Conservation (phyloP, 1,284 basidiomycete genomes). For the Ceratobasidium sp. region DNA sequence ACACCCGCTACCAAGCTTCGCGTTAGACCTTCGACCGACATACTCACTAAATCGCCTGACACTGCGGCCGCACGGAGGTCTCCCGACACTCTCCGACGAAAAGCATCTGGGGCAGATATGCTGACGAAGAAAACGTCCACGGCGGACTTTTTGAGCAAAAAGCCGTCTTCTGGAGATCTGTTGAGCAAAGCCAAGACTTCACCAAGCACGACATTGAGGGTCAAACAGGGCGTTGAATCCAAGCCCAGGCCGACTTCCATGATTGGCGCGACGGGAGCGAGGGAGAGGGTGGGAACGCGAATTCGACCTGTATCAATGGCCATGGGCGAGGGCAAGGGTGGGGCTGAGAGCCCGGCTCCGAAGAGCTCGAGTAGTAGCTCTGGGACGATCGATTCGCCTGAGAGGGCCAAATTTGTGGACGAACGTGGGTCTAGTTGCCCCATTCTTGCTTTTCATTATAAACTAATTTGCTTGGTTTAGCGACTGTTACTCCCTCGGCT, state of each 20-base stretch:
- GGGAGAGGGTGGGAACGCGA: constrained; percentile 3
- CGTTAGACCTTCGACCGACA: neutral
- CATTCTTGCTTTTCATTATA: neutral
- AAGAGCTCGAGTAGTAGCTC: neutral
- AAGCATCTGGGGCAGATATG: neutral
- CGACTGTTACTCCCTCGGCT: constrained; percentile 5
- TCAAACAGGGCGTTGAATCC: constrained; percentile 16
- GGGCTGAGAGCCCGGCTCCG: neutral
- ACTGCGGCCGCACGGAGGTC: neutral
- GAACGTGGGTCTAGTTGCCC: neutral
- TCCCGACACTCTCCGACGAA: constrained; percentile 12
- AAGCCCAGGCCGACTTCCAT: constrained; percentile 26
- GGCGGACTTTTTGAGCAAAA: constrained; percentile 3
- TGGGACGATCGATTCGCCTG: neutral
- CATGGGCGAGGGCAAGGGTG: neutral
- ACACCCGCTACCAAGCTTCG: constrained; percentile 3
- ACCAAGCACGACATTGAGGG: constrained; percentile 1
- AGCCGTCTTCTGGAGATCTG: constrained; percentile 4
- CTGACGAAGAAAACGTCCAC: neutral
- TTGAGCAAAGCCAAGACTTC: constrained; percentile 1
- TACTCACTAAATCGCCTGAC: constrained; percentile 24
- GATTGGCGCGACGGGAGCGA: constrained; percentile 1
- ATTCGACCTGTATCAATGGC: constrained; percentile 17
- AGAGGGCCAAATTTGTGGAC: neutral
- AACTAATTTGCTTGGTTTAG: neutral